Conservation (phyloP, 2,329 filamentous ascomycete species). For the Teratosphaeria zuluensis region DNA sequence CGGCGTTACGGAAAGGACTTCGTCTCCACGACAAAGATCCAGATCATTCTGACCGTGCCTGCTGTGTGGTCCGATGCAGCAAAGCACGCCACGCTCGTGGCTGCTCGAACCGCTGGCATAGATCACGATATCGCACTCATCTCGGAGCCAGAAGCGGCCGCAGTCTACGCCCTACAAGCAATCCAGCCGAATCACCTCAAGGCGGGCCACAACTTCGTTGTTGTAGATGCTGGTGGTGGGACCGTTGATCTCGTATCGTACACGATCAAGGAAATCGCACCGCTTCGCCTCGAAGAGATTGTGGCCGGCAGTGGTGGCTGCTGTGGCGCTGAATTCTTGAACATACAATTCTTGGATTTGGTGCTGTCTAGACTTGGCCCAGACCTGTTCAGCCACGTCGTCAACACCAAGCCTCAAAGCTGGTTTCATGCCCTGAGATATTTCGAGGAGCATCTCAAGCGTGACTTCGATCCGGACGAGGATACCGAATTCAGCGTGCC, state of each 20-base stretch:
- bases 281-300: constrained; percentile 62
- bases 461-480: constrained; percentile 68
- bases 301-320: constrained; percentile 66
- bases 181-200: constrained; percentile 65
- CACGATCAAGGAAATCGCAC: constrained; percentile 62
- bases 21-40: constrained; percentile 62
- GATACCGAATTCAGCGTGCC: constrained; percentile 58
- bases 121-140: constrained; percentile 67
- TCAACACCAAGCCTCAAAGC: constrained; percentile 61
- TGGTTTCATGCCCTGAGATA: constrained; percentile 62
- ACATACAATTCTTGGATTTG: constrained; percentile 69
- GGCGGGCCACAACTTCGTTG: constrained; percentile 50
- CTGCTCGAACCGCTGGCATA: constrained; percentile 67
- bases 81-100: constrained; percentile 69
- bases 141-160: constrained; percentile 67
- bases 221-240: constrained; percentile 46
- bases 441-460: constrained; percentile 73
- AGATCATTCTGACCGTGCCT: constrained; percentile 69
- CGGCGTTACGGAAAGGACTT: constrained; percentile 65
- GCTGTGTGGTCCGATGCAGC: constrained; percentile 74
- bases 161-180: constrained; percentile 66
- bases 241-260: constrained; percentile 69
- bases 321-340: constrained; percentile 66
- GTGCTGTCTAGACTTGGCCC: constrained; percentile 56
- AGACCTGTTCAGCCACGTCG: constrained; percentile 59